Evolutionary conservation across 306 rosid species (phyloP), one percentile per base, ranked within the genome.

Genomic region (Cucurbita moschata): DNA sequence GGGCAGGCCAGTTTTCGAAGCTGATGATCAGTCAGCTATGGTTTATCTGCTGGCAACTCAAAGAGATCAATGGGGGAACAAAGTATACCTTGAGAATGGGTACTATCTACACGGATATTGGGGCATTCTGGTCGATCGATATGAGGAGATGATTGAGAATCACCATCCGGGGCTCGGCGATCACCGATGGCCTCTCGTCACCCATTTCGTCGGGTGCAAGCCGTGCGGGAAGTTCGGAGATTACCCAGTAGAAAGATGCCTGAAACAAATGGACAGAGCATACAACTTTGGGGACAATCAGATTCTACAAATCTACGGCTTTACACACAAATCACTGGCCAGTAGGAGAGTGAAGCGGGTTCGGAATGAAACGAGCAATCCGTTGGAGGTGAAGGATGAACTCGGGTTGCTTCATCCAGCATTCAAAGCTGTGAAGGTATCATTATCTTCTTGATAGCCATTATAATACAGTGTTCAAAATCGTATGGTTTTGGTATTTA

Each of bases 171-270:
- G 97, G 4, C 49, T 92, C 0, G 97, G 97, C 1, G 97, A 92
- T 15, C 92, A 92, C 69, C 72, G 97, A 47, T 92, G 97, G 97
- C 97, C 97, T 0, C 80, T 92, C 71, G 97, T 92, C 76, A 92
- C 97, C 21, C 97, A 92, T 71, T 92, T 92, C 46, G 97, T 92
- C 57, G 97, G 97, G 35, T 92, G 97, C 74, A 92, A 92, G 77
- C 97, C 97, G 15, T 92, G 97, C 64, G 97, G 92, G 73, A 92
- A 89, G 69, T 88, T 89, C 21, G 97, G 97, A 35, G 97, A 92
- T 78, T 89, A 92, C 65, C 88, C 96, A 1, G 92, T 92, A 19
- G 95, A 89, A 78, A 81, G 92, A 74, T 92, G 96, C 74, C 40
- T 92, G 87, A 92, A 77, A 81, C 96, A 89, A 42, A 92, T 92